These are phyloP conservation scores for Betula pendula DNA, from an alignment of 306 rosid species.

Conservation along the genomic window DNA sequence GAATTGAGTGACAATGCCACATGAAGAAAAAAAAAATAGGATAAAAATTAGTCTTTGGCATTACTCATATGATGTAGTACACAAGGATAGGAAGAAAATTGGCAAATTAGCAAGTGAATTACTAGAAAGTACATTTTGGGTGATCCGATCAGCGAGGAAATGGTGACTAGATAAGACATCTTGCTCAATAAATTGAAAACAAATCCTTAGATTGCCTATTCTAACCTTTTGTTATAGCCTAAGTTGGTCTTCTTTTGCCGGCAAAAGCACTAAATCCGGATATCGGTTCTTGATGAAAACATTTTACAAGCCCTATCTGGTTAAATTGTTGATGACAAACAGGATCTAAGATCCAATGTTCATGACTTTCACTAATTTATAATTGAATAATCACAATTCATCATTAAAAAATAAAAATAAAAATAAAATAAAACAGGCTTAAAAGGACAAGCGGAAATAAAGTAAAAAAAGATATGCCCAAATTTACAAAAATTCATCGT, in stretches of 20 bases:
- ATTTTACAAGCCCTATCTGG: too few relatives aligned
- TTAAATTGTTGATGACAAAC: not conserved
- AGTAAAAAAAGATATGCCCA: not conserved
- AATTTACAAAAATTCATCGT: slow-evolving; percentile 29
- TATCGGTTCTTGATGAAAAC: too few relatives aligned
- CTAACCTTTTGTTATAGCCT: not conserved
- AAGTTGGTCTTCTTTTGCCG: too few relatives aligned
- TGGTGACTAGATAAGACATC: too few relatives aligned
- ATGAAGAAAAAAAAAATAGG: too few relatives aligned
- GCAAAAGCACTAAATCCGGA: too few relatives aligned
- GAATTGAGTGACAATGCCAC: too few relatives aligned
- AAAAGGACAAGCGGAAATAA: not conserved
- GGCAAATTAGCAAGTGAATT: too few relatives aligned
- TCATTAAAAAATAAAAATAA: not conserved
- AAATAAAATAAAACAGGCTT: not conserved
- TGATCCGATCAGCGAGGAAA: not conserved
- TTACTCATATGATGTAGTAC: too few relatives aligned
- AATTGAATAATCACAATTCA: not conserved
- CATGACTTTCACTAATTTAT: not conserved
- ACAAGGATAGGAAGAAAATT: too few relatives aligned
- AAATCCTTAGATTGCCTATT: not conserved
- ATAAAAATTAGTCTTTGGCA: too few relatives aligned
- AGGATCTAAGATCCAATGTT: not conserved
- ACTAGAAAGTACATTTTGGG: not conserved
- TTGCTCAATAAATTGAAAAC: too few relatives aligned